Evolutionary conservation across 2,329 filamentous ascomycete genomes (phyloP).

Genomic region (Cercospora citrullina): DNA sequence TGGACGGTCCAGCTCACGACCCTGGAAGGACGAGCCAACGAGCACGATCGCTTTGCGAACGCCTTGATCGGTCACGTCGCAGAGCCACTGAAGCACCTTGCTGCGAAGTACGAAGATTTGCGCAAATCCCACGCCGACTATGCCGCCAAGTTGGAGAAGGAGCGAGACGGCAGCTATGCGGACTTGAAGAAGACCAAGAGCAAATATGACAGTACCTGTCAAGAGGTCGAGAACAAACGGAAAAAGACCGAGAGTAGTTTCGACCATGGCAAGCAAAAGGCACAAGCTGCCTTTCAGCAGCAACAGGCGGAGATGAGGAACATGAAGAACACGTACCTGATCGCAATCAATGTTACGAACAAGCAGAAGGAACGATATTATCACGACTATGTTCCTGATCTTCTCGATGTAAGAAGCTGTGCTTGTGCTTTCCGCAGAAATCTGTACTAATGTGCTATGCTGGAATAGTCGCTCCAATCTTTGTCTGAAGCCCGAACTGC

Average conservation of each 20-base stretch:
- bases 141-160: constrained; percentile 82
- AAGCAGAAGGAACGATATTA: constrained; percentile 98
- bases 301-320: constrained; percentile 96
- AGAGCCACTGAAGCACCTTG: constrained; percentile 78
- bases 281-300: constrained; percentile 86
- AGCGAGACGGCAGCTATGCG: constrained; percentile 78
- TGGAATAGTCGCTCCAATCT: constrained; percentile 71
- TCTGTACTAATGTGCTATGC: constrained; percentile 7
- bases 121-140: constrained; percentile 90
- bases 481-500: constrained; percentile 84
- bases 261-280: constrained; percentile 81
- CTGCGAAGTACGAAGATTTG: constrained; percentile 79
- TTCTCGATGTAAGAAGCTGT: constrained; percentile 69
- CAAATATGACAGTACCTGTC: constrained; percentile 89
- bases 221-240: constrained; percentile 89
- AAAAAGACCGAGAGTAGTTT: constrained; percentile 96
- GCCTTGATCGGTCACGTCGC: constrained; percentile 79
- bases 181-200: constrained; percentile 88
- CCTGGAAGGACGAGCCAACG: constrained; percentile 80
- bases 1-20: constrained; percentile 94
- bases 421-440: background rate
- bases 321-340: constrained; percentile 95
- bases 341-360: constrained; percentile 94
- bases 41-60: constrained; percentile 82
- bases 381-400: constrained; percentile 90